Evolutionary conservation across 768 basidiomycete genomes (phyloP), one percentile per base, ranked within the genome.

Genomic region (Clavulina sp.): DNA sequence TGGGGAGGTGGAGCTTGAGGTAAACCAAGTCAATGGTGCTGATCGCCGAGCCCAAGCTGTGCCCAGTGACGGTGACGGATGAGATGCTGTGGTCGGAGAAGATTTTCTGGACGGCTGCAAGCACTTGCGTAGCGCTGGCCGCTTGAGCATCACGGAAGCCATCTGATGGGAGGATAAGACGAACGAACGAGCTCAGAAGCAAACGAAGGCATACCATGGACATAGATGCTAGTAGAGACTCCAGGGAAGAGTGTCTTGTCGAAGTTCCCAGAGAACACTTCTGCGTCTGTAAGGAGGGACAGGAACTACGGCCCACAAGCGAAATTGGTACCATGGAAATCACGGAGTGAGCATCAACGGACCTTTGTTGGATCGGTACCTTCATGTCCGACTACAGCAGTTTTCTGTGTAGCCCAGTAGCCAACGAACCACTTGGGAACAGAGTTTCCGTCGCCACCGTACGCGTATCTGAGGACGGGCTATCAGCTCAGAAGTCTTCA

Each of bases 141-240:
- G n/a, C n/a, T n/a, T n/a, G n/a, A n/a, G n/a, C n/a, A n/a, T 78
- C 77, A 34, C 68, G 64, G 57, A 75, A 61, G 32, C 51, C 57
- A 19, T n/a, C n/a, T n/a, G n/a, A n/a, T n/a, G n/a, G n/a, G n/a
- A n/a, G n/a, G n/a, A n/a, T n/a, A n/a, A n/a, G n/a, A n/a, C n/a
- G n/a, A n/a, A n/a, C n/a, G n/a, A n/a, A n/a, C n/a, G n/a, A n/a
- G n/a, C n/a, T n/a, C n/a, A n/a, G n/a, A n/a, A n/a, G n/a, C n/a
- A n/a, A n/a, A n/a, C n/a, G n/a, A n/a, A n/a, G n/a, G n/a, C n/a
- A n/a, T n/a, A n/a, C n/a, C n/a, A n/a, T n/a, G n/a, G n/a, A n/a
- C n/a, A n/a, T n/a, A n/a, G n/a, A n/a, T n/a, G n/a, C n/a, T n/a
- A n/a, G n/a, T n/a, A n/a, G n/a, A n/a, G n/a, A 38, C 19, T 38